phyloP scores from a whole-genome alignment of 208 protist species.

The Angomonas ambiguus region DNA sequence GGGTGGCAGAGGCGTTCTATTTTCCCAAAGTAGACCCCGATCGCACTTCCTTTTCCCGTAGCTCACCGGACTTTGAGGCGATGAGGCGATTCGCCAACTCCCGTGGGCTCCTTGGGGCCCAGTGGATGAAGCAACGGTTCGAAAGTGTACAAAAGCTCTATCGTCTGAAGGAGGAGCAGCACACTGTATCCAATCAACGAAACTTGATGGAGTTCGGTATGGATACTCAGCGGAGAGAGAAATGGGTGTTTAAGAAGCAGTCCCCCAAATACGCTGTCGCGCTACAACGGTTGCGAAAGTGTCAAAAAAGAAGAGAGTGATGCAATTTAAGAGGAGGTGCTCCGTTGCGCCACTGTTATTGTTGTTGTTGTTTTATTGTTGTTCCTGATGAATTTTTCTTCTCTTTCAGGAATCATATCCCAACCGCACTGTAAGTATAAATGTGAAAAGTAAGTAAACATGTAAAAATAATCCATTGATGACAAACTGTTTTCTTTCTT shows the following conservation, averaged over 20 bases:
- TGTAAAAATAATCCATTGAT: no score
- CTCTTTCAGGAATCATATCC: no score
- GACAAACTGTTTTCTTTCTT: no score
- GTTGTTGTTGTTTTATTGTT: no score
- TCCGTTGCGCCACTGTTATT: no score
- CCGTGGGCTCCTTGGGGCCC: constrained; percentile 47
- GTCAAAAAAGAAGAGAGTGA: no score
- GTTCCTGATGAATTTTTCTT: no score
- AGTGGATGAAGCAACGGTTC: constrained; percentile 43
- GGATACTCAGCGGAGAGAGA: constrained; percentile 15
- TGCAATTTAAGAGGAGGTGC: no score
- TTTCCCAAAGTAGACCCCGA: constrained; percentile 45
- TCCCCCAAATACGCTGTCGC: constrained; percentile 28
- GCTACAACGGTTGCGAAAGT: constrained; percentile 40
- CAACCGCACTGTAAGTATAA: no score
- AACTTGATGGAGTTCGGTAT: constrained; percentile 48
- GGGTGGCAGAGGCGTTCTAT: constrained; percentile 60
- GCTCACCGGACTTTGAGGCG: constrained; percentile 52
- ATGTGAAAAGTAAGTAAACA: no score
- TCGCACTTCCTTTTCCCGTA: constrained; percentile 25
- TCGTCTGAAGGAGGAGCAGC: constrained; percentile 7
- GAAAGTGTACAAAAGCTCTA: constrained; percentile 53
- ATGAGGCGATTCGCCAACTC: constrained; percentile 51
- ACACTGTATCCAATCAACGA: constrained; percentile 22
- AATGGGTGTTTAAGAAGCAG: constrained; percentile 60